These are phyloP conservation scores for Blastobotrys ciferrii DNA, from an alignment of 1,139 yeast genomes.

Conservation along the genomic window DNA sequence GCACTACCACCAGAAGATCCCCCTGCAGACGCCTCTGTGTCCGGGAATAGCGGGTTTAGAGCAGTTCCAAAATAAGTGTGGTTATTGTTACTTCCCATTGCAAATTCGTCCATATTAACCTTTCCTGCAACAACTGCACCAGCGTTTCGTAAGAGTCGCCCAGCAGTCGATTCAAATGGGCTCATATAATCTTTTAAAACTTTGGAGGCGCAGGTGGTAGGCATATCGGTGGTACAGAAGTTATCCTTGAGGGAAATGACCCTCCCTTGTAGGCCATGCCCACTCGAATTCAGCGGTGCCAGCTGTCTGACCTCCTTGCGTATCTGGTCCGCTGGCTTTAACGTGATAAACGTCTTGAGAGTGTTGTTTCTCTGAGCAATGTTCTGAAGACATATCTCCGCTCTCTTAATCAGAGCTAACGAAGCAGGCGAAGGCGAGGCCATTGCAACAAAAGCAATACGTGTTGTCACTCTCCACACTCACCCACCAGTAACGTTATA, in stretches of 20 bases:
- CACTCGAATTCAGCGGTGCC: neutral
- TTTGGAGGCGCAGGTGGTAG: slow-evolving; percentile 76
- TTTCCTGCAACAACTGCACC: slow-evolving; percentile 70
- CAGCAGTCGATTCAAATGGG: slow-evolving; percentile 82
- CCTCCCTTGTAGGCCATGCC: slow-evolving; percentile 27
- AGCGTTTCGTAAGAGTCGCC: slow-evolving; percentile 47
- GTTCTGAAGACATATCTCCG: slow-evolving; percentile 28
- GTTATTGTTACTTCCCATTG: slow-evolving; percentile 75
- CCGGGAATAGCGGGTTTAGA: slow-evolving; percentile 56
- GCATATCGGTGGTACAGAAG: slow-evolving; percentile 58
- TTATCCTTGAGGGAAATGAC: slow-evolving; percentile 70
- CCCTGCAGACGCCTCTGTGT: slow-evolving; percentile 54
- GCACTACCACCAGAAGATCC: slow-evolving; percentile 98
- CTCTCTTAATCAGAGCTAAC: slow-evolving; percentile 17
- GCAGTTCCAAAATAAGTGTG: slow-evolving; percentile 53
- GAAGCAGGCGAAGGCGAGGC: neutral
- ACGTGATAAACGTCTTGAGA: slow-evolving; percentile 37
- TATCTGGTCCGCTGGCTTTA: slow-evolving; percentile 21
- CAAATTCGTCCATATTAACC: slow-evolving; percentile 95
- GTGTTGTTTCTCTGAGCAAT: slow-evolving; percentile 32
- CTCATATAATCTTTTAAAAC: slow-evolving; percentile 53
- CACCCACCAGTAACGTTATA: neutral
- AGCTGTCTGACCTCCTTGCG: slow-evolving; percentile 16
- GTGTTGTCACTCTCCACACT: neutral
- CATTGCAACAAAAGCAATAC: neutral